These are phyloP conservation scores for Solanum virginianum DNA, from an alignment of 257 asterid species.

Conservation along the genomic window DNA sequence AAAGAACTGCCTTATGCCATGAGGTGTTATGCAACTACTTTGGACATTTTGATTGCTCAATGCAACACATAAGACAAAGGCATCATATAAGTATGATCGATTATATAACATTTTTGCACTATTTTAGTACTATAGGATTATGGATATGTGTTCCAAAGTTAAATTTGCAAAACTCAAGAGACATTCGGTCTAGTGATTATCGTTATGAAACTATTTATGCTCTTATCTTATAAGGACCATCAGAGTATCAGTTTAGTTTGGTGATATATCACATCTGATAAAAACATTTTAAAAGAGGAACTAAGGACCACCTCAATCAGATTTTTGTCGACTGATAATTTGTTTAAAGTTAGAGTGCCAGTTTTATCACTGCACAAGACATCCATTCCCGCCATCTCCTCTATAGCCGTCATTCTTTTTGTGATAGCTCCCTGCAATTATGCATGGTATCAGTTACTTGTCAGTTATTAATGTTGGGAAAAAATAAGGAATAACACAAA, in stretches of 20 bases:
- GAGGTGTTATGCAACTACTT: background rate
- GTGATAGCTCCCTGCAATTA: conserved; percentile 28
- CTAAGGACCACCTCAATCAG: conserved; percentile 16
- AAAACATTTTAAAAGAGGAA: background rate
- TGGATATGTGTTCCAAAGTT: background rate
- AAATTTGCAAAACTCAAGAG: background rate
- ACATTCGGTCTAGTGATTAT: background rate
- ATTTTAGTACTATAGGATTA: background rate
- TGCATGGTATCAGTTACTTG: background rate
- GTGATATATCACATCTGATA: background rate
- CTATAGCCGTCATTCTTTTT: conserved; percentile 31
- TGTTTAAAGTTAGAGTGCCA: conserved; percentile 29
- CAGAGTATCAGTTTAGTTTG: background rate
- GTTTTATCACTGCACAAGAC: conserved; percentile 33
- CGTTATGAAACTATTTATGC: background rate
- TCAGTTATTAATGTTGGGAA: background rate
- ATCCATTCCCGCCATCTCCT: conserved; percentile 42
- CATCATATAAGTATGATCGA: background rate
- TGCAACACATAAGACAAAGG: background rate
- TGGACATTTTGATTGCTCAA: background rate
- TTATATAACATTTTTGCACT: background rate
- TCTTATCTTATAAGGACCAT: background rate
- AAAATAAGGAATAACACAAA: too few species aligned
- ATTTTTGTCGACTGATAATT: conserved; percentile 26
- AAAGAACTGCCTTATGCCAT: background rate